Base-by-base conservation (phyloP, 2,329 filamentous ascomycete genomes). In the Periconia sp. region DNA sequence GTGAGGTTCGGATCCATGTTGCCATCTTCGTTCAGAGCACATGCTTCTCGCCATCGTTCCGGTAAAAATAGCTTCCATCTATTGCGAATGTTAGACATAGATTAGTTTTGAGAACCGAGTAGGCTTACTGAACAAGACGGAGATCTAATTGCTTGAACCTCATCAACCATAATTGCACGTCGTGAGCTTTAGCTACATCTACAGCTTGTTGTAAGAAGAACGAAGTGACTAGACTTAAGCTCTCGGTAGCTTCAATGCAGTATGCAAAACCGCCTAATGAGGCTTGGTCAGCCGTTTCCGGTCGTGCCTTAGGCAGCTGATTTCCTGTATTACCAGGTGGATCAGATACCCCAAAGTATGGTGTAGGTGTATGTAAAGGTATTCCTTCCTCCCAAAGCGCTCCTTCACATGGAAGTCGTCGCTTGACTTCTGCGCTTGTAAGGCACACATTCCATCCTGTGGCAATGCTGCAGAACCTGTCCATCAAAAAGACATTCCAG, bases 311-410 rank as follows among this genome's bases (percentile, higher is more conserved):
- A 24, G 45, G 57, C 9, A 59, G 44, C 2, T 48, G 31, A 10
- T 49, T 49, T 23, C 39, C 43, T 22, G 48, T 19, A 44, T 32
- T n/a, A 21, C 50, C 54, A 8, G 59, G 55, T 31, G 59, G 60
- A 22, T 72, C 67, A 2, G 67, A 59, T 4, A 75, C 63, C 5
- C 72, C 73, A 49, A 75, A 75, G 39, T 67, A 73, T 0, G 72
- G 72, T 2, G 73, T 69, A 0, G 72, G 72, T 1, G 72, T 69
- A 2, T 40, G 49, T 1, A 58, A 49, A 16, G 57, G 54, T 6
- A 49, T 55, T 13, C 54, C 56, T 32, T 45, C 43, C 23, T 65
- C 54, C 67, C 66, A 70, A 1, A 67, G 36, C 1, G 56, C 60
- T 1, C 66, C 67, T 50, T 70, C 66, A 39, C 65, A 68, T 4